Base-by-base conservation (phyloP, 352 stramenopile genomes). In the Discostella stelligera region DNA sequence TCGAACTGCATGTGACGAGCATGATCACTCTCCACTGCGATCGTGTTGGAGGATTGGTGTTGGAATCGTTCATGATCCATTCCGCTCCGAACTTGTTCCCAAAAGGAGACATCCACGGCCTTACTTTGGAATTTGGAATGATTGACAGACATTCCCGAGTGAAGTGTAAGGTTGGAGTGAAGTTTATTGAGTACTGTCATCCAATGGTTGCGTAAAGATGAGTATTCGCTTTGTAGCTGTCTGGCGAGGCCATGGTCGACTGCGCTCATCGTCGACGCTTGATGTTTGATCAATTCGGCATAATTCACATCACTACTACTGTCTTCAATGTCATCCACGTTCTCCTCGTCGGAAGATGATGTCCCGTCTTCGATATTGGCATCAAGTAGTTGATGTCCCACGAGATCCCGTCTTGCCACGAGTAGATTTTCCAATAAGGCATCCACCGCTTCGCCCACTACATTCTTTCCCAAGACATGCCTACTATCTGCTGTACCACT, bases 81-180 rank as follows among this genome's bases (percentile, higher is more conserved):
- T 16, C 50, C 82, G 2, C 67, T 49, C 58, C 84, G 64, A 11
- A 92, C 78, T 70, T 92, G 87, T 50, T 89, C 58, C 87, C 87
- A 91, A 77, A 92, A 92, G 8, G 75, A 83, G 37, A 81, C 73
- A 75, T 90, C 80, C 16, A 92, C 74, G 3, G 87, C 78, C 27
- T 68, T 74, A 52, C 87, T 87, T 65, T 88, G 74, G 37, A 73
- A 77, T 62, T 85, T 82, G 11, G 79, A 79, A 44, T n/a, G 30
- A 23, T 48, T 65, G 16, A 56, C 20, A 5, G 75, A 74, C 16
- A 82, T 41, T 64, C 83, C 83, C 9, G 79, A 80, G 46, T 86
- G 84, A 10, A 89, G 68, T 23, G 71, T 30, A 10, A 92, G 46
- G 73, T 88, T 79, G 41, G 84, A 77, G 66, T 92, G 84, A 46